phyloP scores from a whole-genome alignment of 2,329 filamentous ascomycete species.

The Fusarium buharicum region DNA sequence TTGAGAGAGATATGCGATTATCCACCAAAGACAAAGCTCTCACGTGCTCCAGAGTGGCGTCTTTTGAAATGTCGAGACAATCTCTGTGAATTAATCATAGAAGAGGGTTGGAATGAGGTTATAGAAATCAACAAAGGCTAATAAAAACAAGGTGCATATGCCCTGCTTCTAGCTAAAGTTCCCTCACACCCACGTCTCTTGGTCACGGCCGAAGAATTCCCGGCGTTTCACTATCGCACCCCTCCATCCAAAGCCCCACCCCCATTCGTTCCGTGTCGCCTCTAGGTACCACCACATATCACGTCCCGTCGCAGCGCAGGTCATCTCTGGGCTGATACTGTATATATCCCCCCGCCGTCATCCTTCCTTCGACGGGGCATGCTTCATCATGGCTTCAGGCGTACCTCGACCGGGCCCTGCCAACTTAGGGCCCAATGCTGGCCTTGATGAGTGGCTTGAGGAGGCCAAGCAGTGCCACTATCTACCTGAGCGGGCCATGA shows the following conservation, averaged over 20 bases:
- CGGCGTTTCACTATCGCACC: conserved; percentile 46
- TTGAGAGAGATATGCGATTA: conserved; percentile 46
- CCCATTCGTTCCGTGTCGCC: conserved; percentile 41
- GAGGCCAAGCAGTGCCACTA: conserved; percentile 98
- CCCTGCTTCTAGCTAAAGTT: conserved; percentile 8
- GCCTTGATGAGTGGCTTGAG: conserved; percentile 95
- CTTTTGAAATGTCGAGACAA: neutral
- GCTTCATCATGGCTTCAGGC: conserved; percentile 53
- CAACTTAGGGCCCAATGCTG: conserved; percentile 82
- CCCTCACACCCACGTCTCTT: neutral
- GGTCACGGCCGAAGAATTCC: conserved; percentile 44
- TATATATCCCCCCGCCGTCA: conserved; percentile 37
- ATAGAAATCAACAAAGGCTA: neutral
- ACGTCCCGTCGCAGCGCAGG: conserved; percentile 42
- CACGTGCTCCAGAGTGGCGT: conserved; percentile 18
- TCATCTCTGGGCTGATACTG: conserved; percentile 34
- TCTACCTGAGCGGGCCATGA: conserved; percentile 95
- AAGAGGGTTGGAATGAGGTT: neutral
- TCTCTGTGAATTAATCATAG: neutral
- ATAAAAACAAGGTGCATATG: neutral
- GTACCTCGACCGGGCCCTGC: conserved; percentile 93
- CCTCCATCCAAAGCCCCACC: conserved; percentile 47
- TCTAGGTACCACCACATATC: conserved; percentile 28
- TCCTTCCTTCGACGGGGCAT: conserved; percentile 40
- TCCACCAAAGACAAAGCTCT: conserved; percentile 36